These are phyloP conservation scores for Saccharomyces hybrid DNA, from an alignment of 1,139 yeast genomes.

Conservation along the genomic window DNA sequence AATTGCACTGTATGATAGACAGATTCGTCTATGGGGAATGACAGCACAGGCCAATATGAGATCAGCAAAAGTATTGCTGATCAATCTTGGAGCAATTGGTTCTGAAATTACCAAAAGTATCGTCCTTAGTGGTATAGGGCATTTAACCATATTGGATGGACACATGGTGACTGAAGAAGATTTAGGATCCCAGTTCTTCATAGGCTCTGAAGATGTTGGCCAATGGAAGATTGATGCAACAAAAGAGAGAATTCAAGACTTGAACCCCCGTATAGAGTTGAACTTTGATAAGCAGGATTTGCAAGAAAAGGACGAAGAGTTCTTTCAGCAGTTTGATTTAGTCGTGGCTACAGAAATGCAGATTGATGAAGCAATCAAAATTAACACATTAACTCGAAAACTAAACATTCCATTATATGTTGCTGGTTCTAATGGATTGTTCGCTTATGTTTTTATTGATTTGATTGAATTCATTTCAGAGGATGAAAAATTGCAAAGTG, in stretches of 20 bases:
- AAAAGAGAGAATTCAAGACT: constrained; percentile 48
- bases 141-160: constrained; percentile 61
- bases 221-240: constrained; percentile 48
- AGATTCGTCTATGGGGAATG: constrained; percentile 93
- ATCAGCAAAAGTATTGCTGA: constrained; percentile 59
- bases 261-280: constrained; percentile 70
- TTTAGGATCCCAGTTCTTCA: constrained; percentile 69
- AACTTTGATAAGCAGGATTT: constrained; percentile 35
- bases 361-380: constrained; percentile 33
- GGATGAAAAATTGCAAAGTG: constrained; percentile 46
- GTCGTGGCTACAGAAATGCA: constrained; percentile 67
- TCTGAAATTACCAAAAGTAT: constrained; percentile 78
- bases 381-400: constrained; percentile 51
- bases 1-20: constrained; percentile 88
- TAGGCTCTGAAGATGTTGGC: constrained; percentile 52
- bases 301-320: constrained; percentile 32
- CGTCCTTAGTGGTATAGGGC: constrained; percentile 85
- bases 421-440: constrained; percentile 69
- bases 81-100: constrained; percentile 67
- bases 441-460: constrained; percentile 77
- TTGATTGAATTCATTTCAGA: constrained; percentile 50
- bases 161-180: constrained; percentile 53
- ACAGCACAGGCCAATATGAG: constrained; percentile 82
- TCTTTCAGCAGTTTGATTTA: constrained; percentile 56
- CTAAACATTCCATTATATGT: constrained; percentile 59